Base-by-base conservation (phyloP, 441 rosid genomes). In the Metrosideros polymorpha region DNA sequence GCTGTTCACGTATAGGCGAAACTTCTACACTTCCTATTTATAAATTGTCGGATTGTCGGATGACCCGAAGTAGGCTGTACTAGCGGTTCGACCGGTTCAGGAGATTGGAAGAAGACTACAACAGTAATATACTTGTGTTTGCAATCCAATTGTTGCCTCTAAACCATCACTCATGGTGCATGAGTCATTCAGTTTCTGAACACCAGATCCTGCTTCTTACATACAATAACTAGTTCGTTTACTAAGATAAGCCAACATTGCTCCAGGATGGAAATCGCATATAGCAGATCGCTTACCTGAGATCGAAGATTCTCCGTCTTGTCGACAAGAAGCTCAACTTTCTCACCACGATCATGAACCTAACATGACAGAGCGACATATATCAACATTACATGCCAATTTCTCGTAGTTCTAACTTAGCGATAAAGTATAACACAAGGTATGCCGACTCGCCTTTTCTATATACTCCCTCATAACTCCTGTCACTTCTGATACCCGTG, bases 401-500 rank as follows among this genome's bases (percentile, higher is more conserved):
- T 18, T 39, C 54, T 51, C 35, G 0, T 59, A 0, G 35, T 59
- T 59, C 19, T 59, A 14, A 29, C 66, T 29, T 29, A 6, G 5
- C 1, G 35, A 14, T 59, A 29, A 4, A 29, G 66, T 2, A 59
- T 13, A 29, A 30, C 35, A 29, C 66, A 0, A 29, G 35, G 35
- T 29, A 59, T 59, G 35, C 66, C 19, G 35, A 59, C 66, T 59
- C 66, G 0, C 92, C 91, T 84, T 86, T 79, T 87, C 91, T 71
- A 91, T 83, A 45, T 90, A 88, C 85, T 93, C 95, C 92, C 91
- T 93, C 96, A 94, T 93, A 8, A 92, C 92, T 88, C 94, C 93
- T 87, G 91, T 93, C 88, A 93, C 95, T 91, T 94, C 96, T 55
- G 96, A 93, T 30, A 89, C 92, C 88, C 92, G 94, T 90, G 95